Evolutionary conservation across 768 basidiomycete species (phyloP).

Genomic region (Rhizopogon salebrosus): DNA sequence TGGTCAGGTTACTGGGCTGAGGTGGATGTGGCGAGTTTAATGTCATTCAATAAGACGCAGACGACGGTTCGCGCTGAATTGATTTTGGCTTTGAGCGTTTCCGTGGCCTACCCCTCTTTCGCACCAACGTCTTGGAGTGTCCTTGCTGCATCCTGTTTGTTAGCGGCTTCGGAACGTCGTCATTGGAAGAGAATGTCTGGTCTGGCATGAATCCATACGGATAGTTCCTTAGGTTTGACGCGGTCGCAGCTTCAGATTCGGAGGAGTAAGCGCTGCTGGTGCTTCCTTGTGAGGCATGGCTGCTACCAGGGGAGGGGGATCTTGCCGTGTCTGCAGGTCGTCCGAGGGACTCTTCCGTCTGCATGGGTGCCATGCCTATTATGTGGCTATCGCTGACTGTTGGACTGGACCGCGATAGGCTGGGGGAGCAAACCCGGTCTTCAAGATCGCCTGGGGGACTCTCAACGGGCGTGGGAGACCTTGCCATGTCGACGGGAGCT

Average conservation of each 20-base stretch:
- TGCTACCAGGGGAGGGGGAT: neutral
- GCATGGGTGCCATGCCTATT: no score
- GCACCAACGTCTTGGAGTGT: neutral
- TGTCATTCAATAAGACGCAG: conserved; percentile 20
- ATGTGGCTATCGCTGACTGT: no score
- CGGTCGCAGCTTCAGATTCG: conserved; percentile 12
- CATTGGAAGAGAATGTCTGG: neutral
- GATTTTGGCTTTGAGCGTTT: conserved; percentile 9
- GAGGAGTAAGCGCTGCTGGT: conserved; percentile 22
- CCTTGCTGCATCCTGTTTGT: conserved; percentile 7
- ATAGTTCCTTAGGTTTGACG: conserved; percentile 21
- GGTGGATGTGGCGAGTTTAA: conserved; percentile 3
- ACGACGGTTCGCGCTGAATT: conserved; percentile 18
- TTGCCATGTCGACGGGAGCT: neutral
- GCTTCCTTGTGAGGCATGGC: conserved; percentile 5
- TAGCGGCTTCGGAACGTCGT: neutral
- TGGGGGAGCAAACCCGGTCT: no score
- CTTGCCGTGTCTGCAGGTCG: neutral
- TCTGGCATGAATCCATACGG: conserved; percentile 13
- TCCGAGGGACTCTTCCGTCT: no score
- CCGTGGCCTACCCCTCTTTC: neutral
- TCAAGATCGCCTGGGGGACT: no score
- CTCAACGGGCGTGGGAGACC: neutral
- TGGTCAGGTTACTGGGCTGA: conserved; percentile 8
- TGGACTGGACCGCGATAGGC: no score